Base-by-base conservation (phyloP, 2,329 filamentous ascomycete species). In the Colletotrichum echinochloae region DNA sequence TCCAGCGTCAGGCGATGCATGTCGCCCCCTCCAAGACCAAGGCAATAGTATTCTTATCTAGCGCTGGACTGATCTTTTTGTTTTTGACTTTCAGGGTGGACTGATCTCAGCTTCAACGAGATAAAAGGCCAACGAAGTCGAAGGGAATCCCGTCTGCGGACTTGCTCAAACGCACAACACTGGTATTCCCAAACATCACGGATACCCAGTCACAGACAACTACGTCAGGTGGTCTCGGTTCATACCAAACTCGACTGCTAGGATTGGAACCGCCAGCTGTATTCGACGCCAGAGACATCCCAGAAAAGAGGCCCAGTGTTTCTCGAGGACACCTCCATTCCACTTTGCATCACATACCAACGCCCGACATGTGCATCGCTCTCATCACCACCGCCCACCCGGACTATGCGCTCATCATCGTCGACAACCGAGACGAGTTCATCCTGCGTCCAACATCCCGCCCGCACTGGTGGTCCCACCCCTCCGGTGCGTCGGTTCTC, bases 391-490 rank as follows among this genome's bases (percentile, higher is more conserved):
- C 92, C 23, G 87, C 91, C 55, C 92, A 95, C 77, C 92, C 93
- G 12, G 84, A 87, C 74, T 95, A 95, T 80, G 87, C 91, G 33
- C 85, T 95, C 71, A 92, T 95, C 75, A 82, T 93, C 71, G 84
- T 94, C 77, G 89, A 94, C 81, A 95, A 95, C 79, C 88, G 93
- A 75, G 93, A 95, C 83, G 92, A 91, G 78, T 91, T 88, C 80
- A 88, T 91, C 73, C 83, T 90, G 18, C 85, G 89, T 35, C 89
- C 89, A 5, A 91, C 89, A 2, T 89, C 87, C 62, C 83, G 87
- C 69, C 89, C 89, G 8, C 86, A 90, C 78, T 91, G 89, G 89
- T 91, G 89, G 89, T 84, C 79, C 52, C 84, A 84, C 70, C 76
- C 78, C 48, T 81, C 83, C 39, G 82, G 83, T 18, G 72, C 79